Base-by-base conservation (phyloP, 1,284 basidiomycete species). In the Pascua guehoae region DNA sequence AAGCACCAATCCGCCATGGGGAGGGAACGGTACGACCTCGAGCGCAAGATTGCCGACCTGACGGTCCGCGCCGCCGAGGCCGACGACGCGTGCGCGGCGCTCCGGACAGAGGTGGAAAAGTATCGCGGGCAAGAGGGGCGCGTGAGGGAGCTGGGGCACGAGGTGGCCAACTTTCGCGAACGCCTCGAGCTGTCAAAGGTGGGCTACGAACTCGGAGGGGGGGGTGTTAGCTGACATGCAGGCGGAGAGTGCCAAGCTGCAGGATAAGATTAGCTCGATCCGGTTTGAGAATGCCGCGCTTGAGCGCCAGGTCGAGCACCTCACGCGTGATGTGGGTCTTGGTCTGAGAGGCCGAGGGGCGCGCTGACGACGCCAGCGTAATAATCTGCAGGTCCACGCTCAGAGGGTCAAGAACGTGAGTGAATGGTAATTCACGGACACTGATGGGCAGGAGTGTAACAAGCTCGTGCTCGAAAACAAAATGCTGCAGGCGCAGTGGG, bases 1-100 rank as follows among this genome's bases (percentile, higher is more conserved):
- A 63, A 54, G 32, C 51, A 62, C 10, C 65, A 63, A 45, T 65
- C 66, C n/a, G 11, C 40, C 1, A 17, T 58, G 32, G 60, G 58
- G 0, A 67, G 56, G 48, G 52, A 59, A 41, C 55, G 57, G 32
- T 39, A 63, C n/a, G 58, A 53, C 2, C 15, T 53, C 12, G 60
- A 62, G 10, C 16, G 32, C 14, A 52, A 53, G 44, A 24, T 62
- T 0, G 45, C 37, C 15, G 41, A 39, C 1, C 17, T 63, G 12
- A 54, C 57, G 18, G 36, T 38, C 65, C 42, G 14, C 17, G 16
- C 38, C 12, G 36, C 38, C 12, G 36, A 43, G 16, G 42, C 42
- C 12, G 44, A 5, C 16, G 32, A 11, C 24, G 32, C 40, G 15
- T n/a, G n/a, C n/a, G n/a, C n/a, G n/a, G n/a, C n/a, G n/a, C n/a